Base-by-base conservation (phyloP, 225 moss, liverwort and hornwort species). In the Sphagnum tenellum region DNA sequence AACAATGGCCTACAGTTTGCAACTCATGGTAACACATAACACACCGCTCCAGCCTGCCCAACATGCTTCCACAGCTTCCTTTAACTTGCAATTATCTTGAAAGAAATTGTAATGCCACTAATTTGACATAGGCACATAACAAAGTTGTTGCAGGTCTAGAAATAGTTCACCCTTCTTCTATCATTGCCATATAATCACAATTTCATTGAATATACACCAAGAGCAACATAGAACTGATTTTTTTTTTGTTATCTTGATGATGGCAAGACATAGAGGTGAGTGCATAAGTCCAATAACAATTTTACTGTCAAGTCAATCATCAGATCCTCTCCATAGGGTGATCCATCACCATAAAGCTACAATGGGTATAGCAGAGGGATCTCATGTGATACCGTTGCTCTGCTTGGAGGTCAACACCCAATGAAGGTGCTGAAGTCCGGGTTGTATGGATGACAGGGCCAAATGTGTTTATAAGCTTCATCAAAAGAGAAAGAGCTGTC, bases 21-120 rank as follows among this genome's bases (percentile, higher is more conserved):
- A 91, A 79, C 72, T 95, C 91, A 67, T 89, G 86, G 69, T 91
- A 84, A 64, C 91, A 95, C 82, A 91, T 80, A 66, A 89, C 91
- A 81, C 91, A 95, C 64, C 82, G 84, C 82, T 95, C 91, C 59
- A 86, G 76, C 74, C 88, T 91, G 63, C 47, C 9, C 44, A 61
- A 11, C 61, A 7, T 55, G 12, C 8, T 46, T 67, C 69, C 70
- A 75, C 47, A 69, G 51, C 66, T 29, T 29, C 29, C 1, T 29
- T 29, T 29, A 29, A 29, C 29, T 29, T 29, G 29, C 29, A 29
- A 29, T 29, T 29, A 29, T 29, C 29, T 29, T 29, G 29, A 29
- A 29, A 29, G 29, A 29, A 29, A 29, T 29, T 29, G 29, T 29
- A 29, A 29, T 29, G 29, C 29, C 29, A 29, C 29, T 29, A 29